Base-by-base conservation (phyloP, 1,139 yeast species). In the Nakaseomyces glabratus region DNA sequence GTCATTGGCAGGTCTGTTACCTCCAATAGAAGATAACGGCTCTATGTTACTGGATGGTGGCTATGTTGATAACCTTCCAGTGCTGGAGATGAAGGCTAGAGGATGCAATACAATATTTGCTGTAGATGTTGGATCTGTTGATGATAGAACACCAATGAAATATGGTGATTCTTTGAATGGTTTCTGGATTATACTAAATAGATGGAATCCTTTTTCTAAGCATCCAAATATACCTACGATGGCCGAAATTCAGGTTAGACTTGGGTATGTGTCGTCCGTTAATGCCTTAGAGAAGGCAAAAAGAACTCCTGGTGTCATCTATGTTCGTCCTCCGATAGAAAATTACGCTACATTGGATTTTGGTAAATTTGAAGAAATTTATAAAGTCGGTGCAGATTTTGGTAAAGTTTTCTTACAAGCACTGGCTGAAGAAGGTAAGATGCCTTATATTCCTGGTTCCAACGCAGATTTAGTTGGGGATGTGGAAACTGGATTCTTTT, bases 31-130 rank as follows among this genome's bases (percentile, higher is more conserved):
- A 2, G 88, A 81, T 46, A 76, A 84, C 40, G 98, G 98, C 0
- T 76, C 82, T 30, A 90, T 90, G 97, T 62, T 90, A 23, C 63
- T 90, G 26, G 98, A 90, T 56, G 98, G 98, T 28, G 98, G 98
- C 0, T 90, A 90, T 53, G 76, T 90, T 38, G 98, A 90, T 55
- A 90, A 90, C 54, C 63, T 90, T 39, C 94, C 98, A 0, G 97
- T 90, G 2, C 68, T 70, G 47, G 96, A 88, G 52, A 90, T 90
- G 97, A 76, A 76, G 49, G 68, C 76, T 26, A 71, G 85, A 46
- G 97, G 98, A 1, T 95, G 95, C 4, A 77, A 78, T 38, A 73
- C 81, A 31, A 78, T 90, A 19, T 76, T 90, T 53, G 97, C 98
- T 0, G 93, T 88, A n/a, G 98, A 90, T 58, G 98, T 90, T 28